Conservation (phyloP, 1,139 yeast species). For the Geotrichum aggregatum region DNA sequence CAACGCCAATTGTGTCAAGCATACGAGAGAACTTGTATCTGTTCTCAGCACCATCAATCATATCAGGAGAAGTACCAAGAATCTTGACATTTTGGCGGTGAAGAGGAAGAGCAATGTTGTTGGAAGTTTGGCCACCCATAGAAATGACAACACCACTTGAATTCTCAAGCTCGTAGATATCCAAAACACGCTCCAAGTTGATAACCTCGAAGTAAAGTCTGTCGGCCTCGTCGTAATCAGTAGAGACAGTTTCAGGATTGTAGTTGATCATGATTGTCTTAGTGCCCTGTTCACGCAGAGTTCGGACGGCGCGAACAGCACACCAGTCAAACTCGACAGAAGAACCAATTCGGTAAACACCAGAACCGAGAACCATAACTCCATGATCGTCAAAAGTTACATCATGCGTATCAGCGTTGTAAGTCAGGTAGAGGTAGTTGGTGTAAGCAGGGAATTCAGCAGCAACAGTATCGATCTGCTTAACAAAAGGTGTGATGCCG, state of each 20-base stretch:
- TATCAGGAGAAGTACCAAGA: conserved; percentile 90
- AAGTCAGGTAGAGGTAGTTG: conserved; percentile 91
- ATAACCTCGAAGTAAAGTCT: conserved; percentile 93
- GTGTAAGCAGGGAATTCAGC: conserved; percentile 98
- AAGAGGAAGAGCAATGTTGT: conserved; percentile 84
- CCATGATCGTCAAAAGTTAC: conserved; percentile 85
- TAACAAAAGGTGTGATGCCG: conserved; percentile 87
- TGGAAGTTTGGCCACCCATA: conserved; percentile 97
- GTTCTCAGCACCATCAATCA: conserved; percentile 95
- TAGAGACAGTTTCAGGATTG: conserved; percentile 97
- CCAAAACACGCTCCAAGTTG: conserved; percentile 93
- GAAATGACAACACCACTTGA: conserved; percentile 91
- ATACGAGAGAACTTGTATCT: conserved; percentile 96
- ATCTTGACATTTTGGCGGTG: conserved; percentile 74
- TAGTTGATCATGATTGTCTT: conserved; percentile 95
- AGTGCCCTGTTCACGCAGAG: conserved; percentile 79
- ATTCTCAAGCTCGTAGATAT: conserved; percentile 87
- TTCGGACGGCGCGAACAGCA: conserved; percentile 95
- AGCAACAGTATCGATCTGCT: conserved; percentile 94
- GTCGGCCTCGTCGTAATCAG: conserved; percentile 97
- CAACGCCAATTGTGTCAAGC: conserved; percentile 84
- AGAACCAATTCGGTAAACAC: conserved; percentile 97
- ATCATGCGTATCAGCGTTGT: conserved; percentile 85
- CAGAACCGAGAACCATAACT: conserved; percentile 92
- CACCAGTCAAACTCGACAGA: conserved; percentile 99